These are phyloP conservation scores for Turritis glabra DNA, from an alignment of 345 rosid genomes.

Conservation along the genomic window DNA sequence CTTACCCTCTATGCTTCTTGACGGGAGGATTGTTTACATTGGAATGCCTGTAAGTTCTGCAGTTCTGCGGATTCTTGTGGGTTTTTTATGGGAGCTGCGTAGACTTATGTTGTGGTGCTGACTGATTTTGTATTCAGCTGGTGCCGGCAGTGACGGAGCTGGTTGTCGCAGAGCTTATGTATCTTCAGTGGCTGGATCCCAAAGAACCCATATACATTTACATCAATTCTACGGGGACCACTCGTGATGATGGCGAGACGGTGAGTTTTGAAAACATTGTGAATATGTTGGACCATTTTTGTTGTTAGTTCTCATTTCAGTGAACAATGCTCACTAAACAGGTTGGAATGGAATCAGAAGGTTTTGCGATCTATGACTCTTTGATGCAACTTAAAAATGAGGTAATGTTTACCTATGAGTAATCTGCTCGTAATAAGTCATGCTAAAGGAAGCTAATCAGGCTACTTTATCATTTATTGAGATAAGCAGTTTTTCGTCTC, in stretches of 20 bases:
- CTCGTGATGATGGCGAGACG: constrained; percentile 87
- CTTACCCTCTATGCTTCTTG: constrained; percentile 73
- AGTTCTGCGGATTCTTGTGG: not conserved
- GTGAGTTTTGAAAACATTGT: constrained; percentile 43
- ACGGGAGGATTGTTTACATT: constrained; percentile 80
- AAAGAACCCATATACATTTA: constrained; percentile 72
- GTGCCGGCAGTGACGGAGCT: constrained; percentile 90
- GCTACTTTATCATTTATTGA: not conserved
- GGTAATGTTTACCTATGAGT: constrained; percentile 36
- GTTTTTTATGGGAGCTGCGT: not conserved
- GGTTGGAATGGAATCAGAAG: constrained; percentile 93
- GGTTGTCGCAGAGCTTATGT: constrained; percentile 73
- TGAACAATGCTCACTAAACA: constrained; percentile 31
- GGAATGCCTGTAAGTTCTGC: constrained; percentile 80
- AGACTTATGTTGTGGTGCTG: constrained; percentile 5
- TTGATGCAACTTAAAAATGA: constrained; percentile 70
- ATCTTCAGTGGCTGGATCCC: constrained; percentile 78
- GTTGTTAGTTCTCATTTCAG: not conserved
- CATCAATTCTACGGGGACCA: constrained; percentile 88
- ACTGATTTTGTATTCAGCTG: constrained; percentile 51
- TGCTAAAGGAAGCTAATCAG: not conserved
- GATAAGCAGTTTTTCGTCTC: constrained; percentile 14
- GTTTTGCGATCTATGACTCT: constrained; percentile 88
- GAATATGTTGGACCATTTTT: not conserved
- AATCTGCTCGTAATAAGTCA: not conserved